Evolutionary conservation across 345 rosid genomes (phyloP), one percentile per base, ranked within the genome.

Genomic region (Citrus glauca): DNA sequence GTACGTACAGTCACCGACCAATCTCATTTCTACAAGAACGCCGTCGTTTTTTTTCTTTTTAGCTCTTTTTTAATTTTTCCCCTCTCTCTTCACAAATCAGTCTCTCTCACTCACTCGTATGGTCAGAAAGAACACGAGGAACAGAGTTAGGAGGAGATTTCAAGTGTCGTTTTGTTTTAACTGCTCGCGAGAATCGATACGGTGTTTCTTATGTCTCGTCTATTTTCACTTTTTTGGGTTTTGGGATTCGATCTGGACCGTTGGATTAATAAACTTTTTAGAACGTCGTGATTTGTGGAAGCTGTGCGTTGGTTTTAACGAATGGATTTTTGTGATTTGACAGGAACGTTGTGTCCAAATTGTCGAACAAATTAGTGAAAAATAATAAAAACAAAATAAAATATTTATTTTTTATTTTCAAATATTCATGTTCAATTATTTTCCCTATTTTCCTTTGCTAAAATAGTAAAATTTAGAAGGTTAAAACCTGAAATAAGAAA

Each of bases 1-100:
- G 63, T 72, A 75, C 20, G 67, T 61, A 13, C 72, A 25, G 8
- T 69, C 90, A 40, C 81, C 84, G 60, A 77, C 66, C 33, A 87
- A 79, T 71, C 76, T 85, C 92, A 89, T 86, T 76, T n/a, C 73
- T 57, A 67, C 14, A 17, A 68, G 38, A 40, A 78, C 72, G 72
- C 9, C 62, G 33, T 38, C 80, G 81, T 61, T 13, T 40, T 68
- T n/a, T 80, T 77, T 77, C 9, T 35, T 59, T 40, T 72, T 9
- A 55, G 20, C 17, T 73, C 65, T 62, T 35, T 35, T 35, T 35
- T 35, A 6, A 37, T 24, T 28, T 45, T 22, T 8, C 45, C 63
- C 32, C 48, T n/a, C 19, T 67, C 77, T 17, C 22, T 17, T 13
- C 17, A 13, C 57, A 53, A 53, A 53, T 53, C 50, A 45, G 50